Conservation (phyloP, 2,329 filamentous ascomycete species). For the Golovinomyces cichoracearum region DNA sequence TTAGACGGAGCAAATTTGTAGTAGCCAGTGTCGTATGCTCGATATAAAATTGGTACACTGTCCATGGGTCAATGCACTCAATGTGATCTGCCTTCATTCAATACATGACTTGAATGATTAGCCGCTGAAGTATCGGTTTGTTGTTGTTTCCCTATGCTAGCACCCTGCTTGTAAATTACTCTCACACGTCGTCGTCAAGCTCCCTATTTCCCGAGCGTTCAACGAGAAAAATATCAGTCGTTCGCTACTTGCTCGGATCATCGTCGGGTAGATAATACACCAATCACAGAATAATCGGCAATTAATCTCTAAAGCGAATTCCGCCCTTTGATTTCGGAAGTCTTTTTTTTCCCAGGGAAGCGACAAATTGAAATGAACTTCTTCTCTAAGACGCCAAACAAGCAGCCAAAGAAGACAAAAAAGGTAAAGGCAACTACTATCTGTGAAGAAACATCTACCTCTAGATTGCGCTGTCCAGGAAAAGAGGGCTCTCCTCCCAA, state of each 20-base stretch:
- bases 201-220: too few species aligned
- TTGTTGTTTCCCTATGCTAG: too few species aligned
- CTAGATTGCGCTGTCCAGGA: slow-evolving; percentile 11
- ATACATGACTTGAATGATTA: too few species aligned
- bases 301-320: not conserved
- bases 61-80: too few species aligned
- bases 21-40: too few species aligned
- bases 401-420: slow-evolving; percentile 15
- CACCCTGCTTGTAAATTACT: too few species aligned
- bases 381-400: slow-evolving; percentile 16
- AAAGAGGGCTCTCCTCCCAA: slow-evolving; percentile 11
- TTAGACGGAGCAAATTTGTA: too few species aligned
- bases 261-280: not conserved
- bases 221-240: not conserved
- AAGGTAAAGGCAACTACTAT: slow-evolving; percentile 11
- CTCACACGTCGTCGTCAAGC: too few species aligned
- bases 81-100: too few species aligned
- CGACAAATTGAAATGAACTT: slow-evolving; percentile 12
- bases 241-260: not conserved
- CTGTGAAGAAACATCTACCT: slow-evolving; percentile 6
- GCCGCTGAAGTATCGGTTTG: too few species aligned
- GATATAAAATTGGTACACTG: too few species aligned
- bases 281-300: not conserved
- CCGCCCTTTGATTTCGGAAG: not conserved
- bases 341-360: not conserved